Base-by-base conservation (phyloP, 208 protist genomes). In the Trypanosoma cruzi region DNA sequence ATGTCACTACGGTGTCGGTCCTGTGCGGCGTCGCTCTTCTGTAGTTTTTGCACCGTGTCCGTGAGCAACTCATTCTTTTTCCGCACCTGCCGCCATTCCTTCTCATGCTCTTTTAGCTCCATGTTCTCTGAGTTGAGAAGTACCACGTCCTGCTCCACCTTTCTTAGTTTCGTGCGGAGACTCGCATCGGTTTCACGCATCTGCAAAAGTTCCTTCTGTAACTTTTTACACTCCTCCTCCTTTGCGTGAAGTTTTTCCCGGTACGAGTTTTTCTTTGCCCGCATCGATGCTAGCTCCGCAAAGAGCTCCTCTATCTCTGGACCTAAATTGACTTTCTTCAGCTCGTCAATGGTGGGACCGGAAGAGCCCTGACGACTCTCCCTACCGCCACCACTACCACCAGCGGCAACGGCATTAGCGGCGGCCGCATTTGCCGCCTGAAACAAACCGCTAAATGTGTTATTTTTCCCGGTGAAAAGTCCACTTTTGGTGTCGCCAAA, bases 271-370 rank as follows among this genome's bases (percentile, higher is more conserved):
- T 94, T 95, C 68, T 86, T 89, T 16, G 24, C 56, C 16, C 92
- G 89, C 36, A 95, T 90, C 4, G 75, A 72, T 20, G 73, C 67
- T 0, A 96, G 84, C 72, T 96, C 89, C 4, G 76, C 73, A 64
- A 96, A 96, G 22, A 96, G 89, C 16, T 81, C 88, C 66, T 96
- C 92, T 64, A 96, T 93, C 68, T 96, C 92, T 0, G 84, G 76
- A 14, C 92, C 92, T 26, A 96, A 81, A 64, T 95, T 93, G 16
- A 96, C 76, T 59, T 85, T 85, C 60, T 84, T 80, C 22, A 96
- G 75, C 53, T 96, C 86, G 42, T 96, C 92, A 57, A 96, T 71
- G 28, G 89, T 92, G 14, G 89, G 87, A 4, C 79, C 77, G 14
- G 36, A 36, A 0, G 76, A 72, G 4, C 59, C n/a, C n/a, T n/a